Percentiles rank a stretch among this genome's conserved stretches.
Evolutionary conservation across 345 rosid genomes (phyloP).

Genomic region (Murraya koenigii): DNA sequence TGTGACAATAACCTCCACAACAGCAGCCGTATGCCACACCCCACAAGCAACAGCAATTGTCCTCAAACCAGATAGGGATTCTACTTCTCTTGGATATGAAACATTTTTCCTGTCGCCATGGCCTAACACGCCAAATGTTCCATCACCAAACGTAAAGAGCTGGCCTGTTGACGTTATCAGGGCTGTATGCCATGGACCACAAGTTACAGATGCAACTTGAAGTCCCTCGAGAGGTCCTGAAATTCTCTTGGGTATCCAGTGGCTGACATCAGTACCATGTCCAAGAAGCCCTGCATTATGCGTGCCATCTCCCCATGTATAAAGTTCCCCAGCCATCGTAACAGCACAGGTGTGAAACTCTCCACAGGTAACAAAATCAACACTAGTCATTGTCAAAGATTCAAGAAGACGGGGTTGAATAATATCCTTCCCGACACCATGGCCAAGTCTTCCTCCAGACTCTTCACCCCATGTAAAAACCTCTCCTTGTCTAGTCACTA

Average conservation of each 20-base stretch:
- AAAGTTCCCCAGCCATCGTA: slow-evolving; percentile 86
- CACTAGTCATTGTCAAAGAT: slow-evolving; percentile 55
- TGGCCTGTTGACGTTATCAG: slow-evolving; percentile 80
- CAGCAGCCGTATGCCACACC: slow-evolving; percentile 98
- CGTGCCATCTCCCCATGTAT: slow-evolving; percentile 97
- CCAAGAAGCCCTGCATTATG: slow-evolving; percentile 95
- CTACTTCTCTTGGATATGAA: slow-evolving; percentile 77
- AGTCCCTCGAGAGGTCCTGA: slow-evolving; percentile 94
- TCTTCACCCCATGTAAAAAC: slow-evolving; percentile 97
- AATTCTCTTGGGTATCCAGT: slow-evolving; percentile 97
- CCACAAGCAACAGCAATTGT: slow-evolving; percentile 89
- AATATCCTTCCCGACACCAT: slow-evolving; percentile 77
- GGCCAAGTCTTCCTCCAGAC: slow-evolving; percentile 95
- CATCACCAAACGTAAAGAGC: slow-evolving; percentile 95
- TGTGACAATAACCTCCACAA: slow-evolving; percentile 85
- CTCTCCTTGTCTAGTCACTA: slow-evolving; percentile 92
- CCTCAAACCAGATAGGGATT: slow-evolving; percentile 80
- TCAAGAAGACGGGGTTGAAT: slow-evolving; percentile 76
- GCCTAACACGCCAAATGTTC: slow-evolving; percentile 92
- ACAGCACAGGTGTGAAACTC: slow-evolving; percentile 96
- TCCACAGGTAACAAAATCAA: slow-evolving; percentile 91
- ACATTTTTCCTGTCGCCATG: slow-evolving; percentile 78
- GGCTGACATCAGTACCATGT: slow-evolving; percentile 81
- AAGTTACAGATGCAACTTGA: slow-evolving; percentile 75
- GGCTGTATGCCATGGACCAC: slow-evolving; percentile 99